These are phyloP conservation scores for Talaromyces sp. DNA, from an alignment of 2,329 filamentous ascomycete genomes.

Conservation along the genomic window DNA sequence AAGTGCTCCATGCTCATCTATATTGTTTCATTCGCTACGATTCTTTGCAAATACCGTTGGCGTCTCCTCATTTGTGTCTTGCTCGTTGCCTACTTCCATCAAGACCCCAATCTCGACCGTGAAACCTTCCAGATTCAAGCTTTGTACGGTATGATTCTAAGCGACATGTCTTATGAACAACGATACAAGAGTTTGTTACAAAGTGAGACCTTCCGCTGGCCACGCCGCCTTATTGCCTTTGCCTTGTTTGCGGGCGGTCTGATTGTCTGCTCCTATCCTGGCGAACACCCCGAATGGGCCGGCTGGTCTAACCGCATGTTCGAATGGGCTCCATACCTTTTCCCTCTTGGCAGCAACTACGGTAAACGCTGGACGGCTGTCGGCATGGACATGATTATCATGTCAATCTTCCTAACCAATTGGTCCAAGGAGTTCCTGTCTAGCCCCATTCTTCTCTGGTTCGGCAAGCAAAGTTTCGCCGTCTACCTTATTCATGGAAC, in stretches of 20 bases:
- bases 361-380: conserved; percentile 50
- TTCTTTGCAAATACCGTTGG: conserved; percentile 49
- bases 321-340: conserved; percentile 44
- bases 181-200: conserved; percentile 49
- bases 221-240: conserved; percentile 40
- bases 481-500: conserved; percentile 58
- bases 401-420: conserved; percentile 54
- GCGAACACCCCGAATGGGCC: conserved; percentile 52
- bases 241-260: conserved; percentile 46
- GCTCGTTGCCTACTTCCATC: conserved; percentile 52
- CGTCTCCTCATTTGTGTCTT: conserved; percentile 47
- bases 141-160: conserved; percentile 53
- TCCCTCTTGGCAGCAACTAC: conserved; percentile 47
- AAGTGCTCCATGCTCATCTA: conserved; percentile 54
- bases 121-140: conserved; percentile 57
- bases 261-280: conserved; percentile 51
- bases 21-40: conserved; percentile 46
- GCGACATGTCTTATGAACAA: conserved; percentile 51
- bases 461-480: conserved; percentile 56
- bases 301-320: conserved; percentile 50
- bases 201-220: conserved; percentile 35
- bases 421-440: conserved; percentile 51
- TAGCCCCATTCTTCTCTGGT: conserved; percentile 53
- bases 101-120: conserved; percentile 36
- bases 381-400: conserved; percentile 50